Conservation (phyloP, 306 rosid genomes). For the Acacia crassicarpa region DNA sequence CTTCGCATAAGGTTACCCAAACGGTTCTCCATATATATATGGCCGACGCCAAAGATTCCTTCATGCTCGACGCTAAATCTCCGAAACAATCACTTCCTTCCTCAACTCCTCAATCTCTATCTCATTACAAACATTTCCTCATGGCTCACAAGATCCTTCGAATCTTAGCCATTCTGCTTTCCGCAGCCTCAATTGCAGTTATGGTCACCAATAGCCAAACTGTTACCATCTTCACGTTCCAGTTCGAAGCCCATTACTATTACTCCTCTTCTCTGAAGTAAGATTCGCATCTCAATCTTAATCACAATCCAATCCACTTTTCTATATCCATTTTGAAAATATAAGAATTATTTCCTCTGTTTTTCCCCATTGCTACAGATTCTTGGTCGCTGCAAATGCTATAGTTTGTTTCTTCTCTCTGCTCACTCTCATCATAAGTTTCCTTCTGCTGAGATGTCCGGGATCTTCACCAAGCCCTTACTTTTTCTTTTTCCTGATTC, state of each 20-base stretch:
- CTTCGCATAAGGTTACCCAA: background rate
- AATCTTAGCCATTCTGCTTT: conserved; percentile 44
- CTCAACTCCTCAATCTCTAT: conserved; percentile 9
- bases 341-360: background rate
- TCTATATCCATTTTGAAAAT: background rate
- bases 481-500: conserved; percentile 42
- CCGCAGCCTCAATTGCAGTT: conserved; percentile 45
- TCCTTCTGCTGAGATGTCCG: conserved; percentile 29
- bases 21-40: conserved; percentile 21
- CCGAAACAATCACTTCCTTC: background rate
- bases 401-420: conserved; percentile 47
- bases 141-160: conserved; percentile 47
- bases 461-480: conserved; percentile 16
- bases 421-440: conserved; percentile 33
- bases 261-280: conserved; percentile 62
- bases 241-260: conserved; percentile 55
- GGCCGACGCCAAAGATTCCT: conserved; percentile 31
- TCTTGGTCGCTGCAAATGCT: conserved; percentile 56
- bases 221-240: conserved; percentile 35
- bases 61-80: conserved; percentile 33
- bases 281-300: background rate
- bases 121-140: background rate
- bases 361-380: conserved; percentile 35
- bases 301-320: conserved; percentile 24
- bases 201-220: conserved; percentile 58